Evolutionary conservation across 441 rosid genomes (phyloP).

Genomic region (Adansonia grandidieri): DNA sequence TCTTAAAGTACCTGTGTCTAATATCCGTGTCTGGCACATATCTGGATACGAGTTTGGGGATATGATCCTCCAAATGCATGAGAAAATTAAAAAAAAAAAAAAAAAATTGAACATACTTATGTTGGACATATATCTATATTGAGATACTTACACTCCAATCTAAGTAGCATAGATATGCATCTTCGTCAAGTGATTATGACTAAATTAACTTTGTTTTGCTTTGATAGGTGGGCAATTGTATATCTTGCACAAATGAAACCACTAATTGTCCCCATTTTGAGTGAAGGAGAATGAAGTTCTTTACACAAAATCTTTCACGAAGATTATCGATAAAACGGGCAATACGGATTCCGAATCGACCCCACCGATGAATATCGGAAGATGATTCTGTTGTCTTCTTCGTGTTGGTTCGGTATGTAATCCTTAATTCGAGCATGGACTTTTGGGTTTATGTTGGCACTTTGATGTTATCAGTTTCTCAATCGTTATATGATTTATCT

Average conservation of each 20-base stretch:
- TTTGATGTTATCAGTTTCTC: neutral
- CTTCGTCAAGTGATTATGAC: too few relatives aligned
- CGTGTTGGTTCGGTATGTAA: conserved; percentile 18
- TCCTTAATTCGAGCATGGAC: neutral
- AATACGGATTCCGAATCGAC: conserved; percentile 25
- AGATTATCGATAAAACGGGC: conserved; percentile 30
- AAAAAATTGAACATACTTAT: too few relatives aligned
- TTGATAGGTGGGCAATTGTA: conserved; percentile 91
- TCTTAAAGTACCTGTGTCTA: too few relatives aligned
- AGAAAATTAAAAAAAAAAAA: too few relatives aligned
- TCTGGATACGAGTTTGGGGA: too few relatives aligned
- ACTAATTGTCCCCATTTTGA: conserved; percentile 84
- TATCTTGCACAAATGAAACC: conserved; percentile 96
- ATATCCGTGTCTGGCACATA: too few relatives aligned
- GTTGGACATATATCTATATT: too few relatives aligned
- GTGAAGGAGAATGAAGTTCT: conserved; percentile 64
- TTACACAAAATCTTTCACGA: conserved; percentile 17
- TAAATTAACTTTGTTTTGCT: too few relatives aligned
- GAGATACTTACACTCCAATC: too few relatives aligned
- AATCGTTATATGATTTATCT: neutral
- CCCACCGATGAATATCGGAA: too few relatives aligned
- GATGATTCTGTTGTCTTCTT: neutral
- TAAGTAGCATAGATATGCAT: too few relatives aligned
- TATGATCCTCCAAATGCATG: too few relatives aligned
- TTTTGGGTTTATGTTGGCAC: neutral